Conservation (phyloP, 164 flowering plant genomes). For the Vitis amurensis region DNA sequence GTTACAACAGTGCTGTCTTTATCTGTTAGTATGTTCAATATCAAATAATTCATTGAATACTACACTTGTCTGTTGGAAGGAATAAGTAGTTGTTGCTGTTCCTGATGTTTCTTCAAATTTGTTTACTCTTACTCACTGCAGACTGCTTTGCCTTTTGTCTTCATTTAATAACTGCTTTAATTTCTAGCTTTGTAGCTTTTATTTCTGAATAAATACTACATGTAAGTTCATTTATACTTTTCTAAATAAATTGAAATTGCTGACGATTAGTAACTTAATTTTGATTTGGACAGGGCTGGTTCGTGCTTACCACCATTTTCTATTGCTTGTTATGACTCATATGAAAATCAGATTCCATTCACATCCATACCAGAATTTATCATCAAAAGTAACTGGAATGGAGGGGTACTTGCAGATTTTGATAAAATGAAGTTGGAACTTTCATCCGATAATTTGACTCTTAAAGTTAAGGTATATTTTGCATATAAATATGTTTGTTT, state of each 20-base stretch:
- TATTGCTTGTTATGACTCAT: constrained; percentile 52
- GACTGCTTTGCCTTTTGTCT: not conserved
- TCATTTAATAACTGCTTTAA: not conserved
- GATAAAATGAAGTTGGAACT: constrained; percentile 27
- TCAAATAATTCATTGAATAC: too few relatives aligned
- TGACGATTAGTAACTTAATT: not conserved
- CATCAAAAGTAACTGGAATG: constrained; percentile 17
- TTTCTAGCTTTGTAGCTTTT: not conserved
- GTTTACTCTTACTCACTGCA: not conserved
- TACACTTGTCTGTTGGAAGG: too few relatives aligned
- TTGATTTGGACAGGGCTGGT: constrained; percentile 49
- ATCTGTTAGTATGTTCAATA: too few relatives aligned
- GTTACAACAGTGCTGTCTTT: too few relatives aligned
- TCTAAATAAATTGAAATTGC: not conserved
- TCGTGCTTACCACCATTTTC: constrained; percentile 33
- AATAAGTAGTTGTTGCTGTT: not conserved
- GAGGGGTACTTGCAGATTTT: not conserved
- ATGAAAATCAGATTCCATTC: constrained; percentile 49
- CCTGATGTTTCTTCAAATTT: not conserved
- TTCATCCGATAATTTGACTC: constrained; percentile 29
- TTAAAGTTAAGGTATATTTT: constrained; percentile 52
- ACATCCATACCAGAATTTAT: constrained; percentile 31
- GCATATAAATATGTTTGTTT: not conserved
- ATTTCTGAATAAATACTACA: not conserved
- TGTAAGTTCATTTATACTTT: not conserved